phyloP scores from a whole-genome alignment of 2,329 filamentous ascomycete species.

The Monosporascus sp. region DNA sequence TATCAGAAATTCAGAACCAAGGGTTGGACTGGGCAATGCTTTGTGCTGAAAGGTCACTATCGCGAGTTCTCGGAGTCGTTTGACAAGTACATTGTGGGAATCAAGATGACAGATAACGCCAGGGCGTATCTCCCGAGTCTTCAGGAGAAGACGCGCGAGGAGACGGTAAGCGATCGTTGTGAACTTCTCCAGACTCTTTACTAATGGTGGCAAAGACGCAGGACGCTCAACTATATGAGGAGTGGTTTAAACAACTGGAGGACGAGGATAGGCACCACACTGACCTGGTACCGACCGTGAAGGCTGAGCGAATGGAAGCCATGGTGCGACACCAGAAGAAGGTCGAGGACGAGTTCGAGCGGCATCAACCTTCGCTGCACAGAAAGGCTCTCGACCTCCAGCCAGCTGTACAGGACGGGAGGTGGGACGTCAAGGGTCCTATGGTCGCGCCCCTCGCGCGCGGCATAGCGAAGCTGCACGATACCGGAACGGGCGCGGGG shows the following conservation, averaged over 20 bases:
- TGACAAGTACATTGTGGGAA: slow-evolving; percentile 42
- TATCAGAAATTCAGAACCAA: slow-evolving; percentile 39
- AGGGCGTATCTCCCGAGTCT: slow-evolving; percentile 35
- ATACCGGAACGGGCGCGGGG: slow-evolving; percentile 9
- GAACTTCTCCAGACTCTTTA: not conserved
- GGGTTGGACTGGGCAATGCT: slow-evolving; percentile 47
- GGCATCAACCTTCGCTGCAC: slow-evolving; percentile 40
- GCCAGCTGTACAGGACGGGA: slow-evolving; percentile 21
- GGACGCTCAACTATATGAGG: slow-evolving; percentile 35
- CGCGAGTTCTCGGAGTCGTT: slow-evolving; percentile 50
- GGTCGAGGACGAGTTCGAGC: slow-evolving; percentile 45
- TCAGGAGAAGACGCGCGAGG: slow-evolving; percentile 28
- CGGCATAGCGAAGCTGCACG: slow-evolving; percentile 40
- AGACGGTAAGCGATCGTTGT: slow-evolving; percentile 22
- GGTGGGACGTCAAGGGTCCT: slow-evolving; percentile 40
- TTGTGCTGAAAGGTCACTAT: slow-evolving; percentile 52
- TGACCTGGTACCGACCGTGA: slow-evolving; percentile 33
- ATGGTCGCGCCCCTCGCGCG: slow-evolving; percentile 45
- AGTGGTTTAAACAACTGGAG: slow-evolving; percentile 40
- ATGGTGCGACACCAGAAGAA: slow-evolving; percentile 41
- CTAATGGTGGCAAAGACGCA: slow-evolving; percentile 13
- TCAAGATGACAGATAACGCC: slow-evolving; percentile 36
- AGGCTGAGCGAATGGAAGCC: slow-evolving; percentile 34
- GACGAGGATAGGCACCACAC: slow-evolving; percentile 36
- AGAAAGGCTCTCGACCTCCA: slow-evolving; percentile 36